These are phyloP conservation scores for Agaricus subrufescens DNA, from an alignment of 768 basidiomycete species.

Conservation along the genomic window DNA sequence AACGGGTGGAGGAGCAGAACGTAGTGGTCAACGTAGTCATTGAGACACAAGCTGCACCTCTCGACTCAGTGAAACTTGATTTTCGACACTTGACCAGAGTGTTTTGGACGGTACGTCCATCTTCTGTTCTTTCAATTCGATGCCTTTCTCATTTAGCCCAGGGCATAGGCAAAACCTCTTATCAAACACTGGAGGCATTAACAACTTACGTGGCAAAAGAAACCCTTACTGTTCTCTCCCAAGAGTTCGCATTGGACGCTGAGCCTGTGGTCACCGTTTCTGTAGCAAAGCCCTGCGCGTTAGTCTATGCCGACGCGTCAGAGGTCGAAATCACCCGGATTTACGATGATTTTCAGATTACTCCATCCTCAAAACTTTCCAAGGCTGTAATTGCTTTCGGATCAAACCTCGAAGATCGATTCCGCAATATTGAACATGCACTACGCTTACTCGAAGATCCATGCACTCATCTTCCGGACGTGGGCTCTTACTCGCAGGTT, in stretches of 20 bases:
- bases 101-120: slow-evolving; percentile 28
- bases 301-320: slow-evolving; percentile 62
- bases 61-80: slow-evolving; percentile 15
- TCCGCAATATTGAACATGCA: slow-evolving; percentile 76
- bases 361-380: slow-evolving; percentile 1
- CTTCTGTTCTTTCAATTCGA: neutral
- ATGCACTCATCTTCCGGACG: slow-evolving; percentile 18
- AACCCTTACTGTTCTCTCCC: slow-evolving; percentile 28
- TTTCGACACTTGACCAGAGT: slow-evolving; percentile 35
- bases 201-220: slow-evolving; percentile 48
- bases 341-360: slow-evolving; percentile 27
- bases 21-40: slow-evolving; percentile 42
- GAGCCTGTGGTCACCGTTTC: slow-evolving; percentile 39
- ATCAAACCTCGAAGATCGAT: slow-evolving; percentile 86
- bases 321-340: slow-evolving; percentile 56
- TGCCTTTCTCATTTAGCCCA: neutral
- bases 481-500: slow-evolving; percentile 16
- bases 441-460: slow-evolving; percentile 65
- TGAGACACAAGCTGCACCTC: slow-evolving; percentile 11
- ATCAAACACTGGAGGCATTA: slow-evolving; percentile 69
- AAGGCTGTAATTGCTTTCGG: slow-evolving; percentile 75
- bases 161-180: slow-evolving; percentile 18
- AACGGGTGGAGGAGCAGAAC: slow-evolving; percentile 60
- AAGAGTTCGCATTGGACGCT: slow-evolving; percentile 16
- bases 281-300: slow-evolving; percentile 68